Base-by-base conservation (phyloP, 2,329 filamentous ascomycete species). In the Hawksworthiomyces lignivorus region DNA sequence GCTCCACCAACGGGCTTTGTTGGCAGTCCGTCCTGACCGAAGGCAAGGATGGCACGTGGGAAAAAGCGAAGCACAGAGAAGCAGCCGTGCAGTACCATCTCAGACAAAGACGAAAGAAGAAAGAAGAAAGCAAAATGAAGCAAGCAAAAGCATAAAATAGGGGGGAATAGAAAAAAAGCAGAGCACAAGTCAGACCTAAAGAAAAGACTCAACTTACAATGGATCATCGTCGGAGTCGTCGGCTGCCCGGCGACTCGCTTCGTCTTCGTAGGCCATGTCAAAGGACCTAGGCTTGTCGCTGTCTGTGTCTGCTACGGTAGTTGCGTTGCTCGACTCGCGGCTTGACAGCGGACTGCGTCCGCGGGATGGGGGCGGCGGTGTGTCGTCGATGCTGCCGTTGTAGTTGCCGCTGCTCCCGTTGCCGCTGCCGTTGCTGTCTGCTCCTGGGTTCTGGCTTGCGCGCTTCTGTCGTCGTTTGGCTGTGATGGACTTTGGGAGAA, bases 401-500 rank as follows among this genome's bases (percentile, higher is more conserved):
- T 60, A 68, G 51, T 58, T n/a, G n/a, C n/a, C n/a, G n/a, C n/a
- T n/a, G n/a, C n/a, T n/a, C n/a, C n/a, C n/a, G n/a, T n/a, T n/a
- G 44, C 51, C 54, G 46, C 50, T 58, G 27, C 50, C 45, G 37
- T 55, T 55, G 47, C 60, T 68, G 51, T 58, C 59, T 48, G 68
- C 66, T 35, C 64, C 60, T 41, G 70, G 64, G 56, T 65, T 71
- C 58, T 26, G 24, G n/a, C n/a, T n/a, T 26, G 8, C 24, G 8
- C 24, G 24, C 12, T 64, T 70, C 43, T 64, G 64, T 36, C 69
- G 65, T 35, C 70, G 68, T 53, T 69, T 73, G 36, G 64, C 63
- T 21, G 62, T 59, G 41, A 78, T 65, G 28, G 66, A 62, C 53
- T 71, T 75, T 39, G 73, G 67, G 27, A 80, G 58, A 22, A 79